Percentiles rank a stretch among this genome's conserved stretches.
phyloP scores from a whole-genome alignment of 495 filamentous ascomycete genomes.

The Filosporella fistucella region DNA sequence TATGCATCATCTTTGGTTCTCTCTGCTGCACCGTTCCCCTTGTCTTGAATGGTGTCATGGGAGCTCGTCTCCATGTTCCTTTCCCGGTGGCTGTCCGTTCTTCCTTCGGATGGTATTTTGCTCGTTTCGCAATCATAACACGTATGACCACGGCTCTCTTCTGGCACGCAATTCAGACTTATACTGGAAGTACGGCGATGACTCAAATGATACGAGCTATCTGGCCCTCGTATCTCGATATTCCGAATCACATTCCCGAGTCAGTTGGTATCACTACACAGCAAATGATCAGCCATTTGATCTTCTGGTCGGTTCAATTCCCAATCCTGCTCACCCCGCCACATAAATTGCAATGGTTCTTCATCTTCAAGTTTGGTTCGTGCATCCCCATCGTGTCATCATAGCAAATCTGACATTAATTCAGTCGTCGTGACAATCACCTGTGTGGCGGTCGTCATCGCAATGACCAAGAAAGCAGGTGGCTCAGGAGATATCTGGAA shows the following conservation, averaged over 20 bases:
- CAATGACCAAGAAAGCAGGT: constrained; percentile 38
- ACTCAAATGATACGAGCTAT: constrained; percentile 38
- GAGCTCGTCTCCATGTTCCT: constrained; percentile 38
- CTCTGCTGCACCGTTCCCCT: constrained; percentile 38
- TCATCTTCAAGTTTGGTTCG: constrained; percentile 38
- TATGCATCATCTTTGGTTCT: constrained; percentile 35
- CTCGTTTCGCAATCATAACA: constrained; percentile 34
- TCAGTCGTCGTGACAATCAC: constrained; percentile 32
- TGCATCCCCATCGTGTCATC: neutral
- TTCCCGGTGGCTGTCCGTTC: constrained; percentile 37
- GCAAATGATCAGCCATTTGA: constrained; percentile 41
- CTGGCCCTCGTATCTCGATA: constrained; percentile 36
- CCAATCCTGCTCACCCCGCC: constrained; percentile 44
- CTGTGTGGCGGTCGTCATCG: constrained; percentile 37
- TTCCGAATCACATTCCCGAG: constrained; percentile 43
- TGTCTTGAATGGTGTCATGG: constrained; percentile 42
- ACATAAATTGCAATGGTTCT: constrained; percentile 45
- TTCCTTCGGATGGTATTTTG: constrained; percentile 39
- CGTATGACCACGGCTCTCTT: constrained; percentile 41
- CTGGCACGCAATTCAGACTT: constrained; percentile 42
- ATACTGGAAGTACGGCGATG: constrained; percentile 37
- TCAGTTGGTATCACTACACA: constrained; percentile 45
- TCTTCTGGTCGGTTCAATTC: constrained; percentile 44
- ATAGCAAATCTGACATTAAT: neutral
- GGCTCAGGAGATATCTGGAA: constrained; percentile 41